Evolutionary conservation across 2,329 filamentous ascomycete genomes (phyloP), one percentile per base, ranked within the genome.

Genomic region (Dichotomopilus funicola): DNA sequence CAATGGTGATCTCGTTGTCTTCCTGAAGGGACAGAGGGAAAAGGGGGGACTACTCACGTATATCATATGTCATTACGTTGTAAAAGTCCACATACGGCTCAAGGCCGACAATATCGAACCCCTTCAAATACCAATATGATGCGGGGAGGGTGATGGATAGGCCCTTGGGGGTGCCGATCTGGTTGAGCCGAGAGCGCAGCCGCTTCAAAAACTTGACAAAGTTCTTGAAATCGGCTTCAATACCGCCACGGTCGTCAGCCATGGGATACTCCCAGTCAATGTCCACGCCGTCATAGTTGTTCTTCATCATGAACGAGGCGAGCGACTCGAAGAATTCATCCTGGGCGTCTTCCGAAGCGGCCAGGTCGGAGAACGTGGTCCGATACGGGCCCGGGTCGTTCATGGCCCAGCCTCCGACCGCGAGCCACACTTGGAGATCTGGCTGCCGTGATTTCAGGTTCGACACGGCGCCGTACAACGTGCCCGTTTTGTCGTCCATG

Each of bases 401-500:
- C 57, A 75, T 72, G 2, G 67, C 63, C 68, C 71, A 76, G 1
- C 75, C 74, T 4, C 74, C 74, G 4, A 77, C 55, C 1, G 70
- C 66, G 12, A 77, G 66, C 61, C 65, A 71, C 0, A 69, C 68
- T 54, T 75, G 60, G 0, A 76, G 62, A 3, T 52, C 58, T 0
- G 63, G 59, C 43, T 65, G 58, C n/a, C 49, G 47, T 1, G 47
- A 12, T 57, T 73, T 72, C 7, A 73, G 51, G 5, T 43, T 59
- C 0, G 68, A 12, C 8, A 75, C 63, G 1, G 66, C 58, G 0
- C 51, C 48, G 52, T 69, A 71, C 0, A 70, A 53, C 1, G 54
- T 33, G 13, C 27, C 49, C 12, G 44, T 49, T 36, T 45, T 10
- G 2, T n/a, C 3, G 12, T 55, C 47, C 35, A 47, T 47, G 35